Evolutionary conservation across 345 rosid genomes (phyloP).

Genomic region (Eucalyptus regnans): DNA sequence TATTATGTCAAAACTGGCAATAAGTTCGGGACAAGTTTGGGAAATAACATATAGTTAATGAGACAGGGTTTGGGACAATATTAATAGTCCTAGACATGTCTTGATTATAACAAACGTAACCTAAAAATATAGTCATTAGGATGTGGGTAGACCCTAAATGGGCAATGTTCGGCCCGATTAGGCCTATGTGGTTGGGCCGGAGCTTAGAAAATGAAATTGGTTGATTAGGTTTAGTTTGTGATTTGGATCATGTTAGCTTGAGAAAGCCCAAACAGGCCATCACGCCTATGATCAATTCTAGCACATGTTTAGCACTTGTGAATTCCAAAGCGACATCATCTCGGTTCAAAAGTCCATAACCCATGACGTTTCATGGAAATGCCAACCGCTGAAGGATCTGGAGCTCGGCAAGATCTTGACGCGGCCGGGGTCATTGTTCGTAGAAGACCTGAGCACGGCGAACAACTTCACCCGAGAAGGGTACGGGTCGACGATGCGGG

Average conservation of each 20-base stretch:
- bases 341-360: background rate
- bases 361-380: background rate
- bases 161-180: background rate
- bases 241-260: background rate
- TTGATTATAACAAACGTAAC: background rate
- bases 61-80: background rate
- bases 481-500: constrained; percentile 8
- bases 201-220: background rate
- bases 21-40: background rate
- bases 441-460: constrained; percentile 1
- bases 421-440: constrained; percentile 11
- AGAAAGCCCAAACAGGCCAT: background rate
- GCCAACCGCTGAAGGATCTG: constrained; percentile 4
- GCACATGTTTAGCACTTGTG: background rate
- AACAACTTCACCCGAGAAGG: background rate
- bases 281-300: background rate
- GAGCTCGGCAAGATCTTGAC: constrained; percentile 13
- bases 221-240: background rate
- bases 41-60: background rate
- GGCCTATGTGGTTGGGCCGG: background rate
- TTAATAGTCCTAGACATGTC: background rate
- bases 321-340: background rate
- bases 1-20: background rate
- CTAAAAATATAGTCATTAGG: background rate
- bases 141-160: background rate